Evolutionary conservation across 495 filamentous ascomycete species (phyloP), one percentile per base, ranked within the genome.

Genomic region (Letharia lupina): DNA sequence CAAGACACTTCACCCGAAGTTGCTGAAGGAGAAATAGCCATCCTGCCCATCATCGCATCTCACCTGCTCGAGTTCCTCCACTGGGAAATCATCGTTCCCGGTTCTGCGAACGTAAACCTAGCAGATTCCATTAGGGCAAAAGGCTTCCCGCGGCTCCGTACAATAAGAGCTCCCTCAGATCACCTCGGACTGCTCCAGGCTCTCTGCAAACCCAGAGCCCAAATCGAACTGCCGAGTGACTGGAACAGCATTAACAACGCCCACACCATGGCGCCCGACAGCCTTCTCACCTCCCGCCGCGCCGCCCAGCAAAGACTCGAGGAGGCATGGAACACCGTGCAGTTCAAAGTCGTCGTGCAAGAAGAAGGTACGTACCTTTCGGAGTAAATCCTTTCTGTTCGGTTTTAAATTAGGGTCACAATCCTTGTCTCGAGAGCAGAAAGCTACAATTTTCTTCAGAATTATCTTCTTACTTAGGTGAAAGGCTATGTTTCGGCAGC

Each of bases 91-190:
- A 83, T 87, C 1, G 41, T 70, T 3, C 72, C 74, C 57, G 74
- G 82, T 13, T 76, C 78, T 28, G 89, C 91, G 13, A 91, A 91
- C 65, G 80, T 76, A 9, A 85, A 91, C 64, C 82, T 96, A 45
- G 89, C 90, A 20, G 82, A 82, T 66, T 87, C 87, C 60, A 93
- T 96, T 62, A 75, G 79, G 4, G 81, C 82, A 20, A 79, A 77
- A 15, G 88, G 88, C 7, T 93, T 96, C 70, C 92, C 92, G 0
- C 73, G 79, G 3, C 79, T 96, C 5, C 81, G 82, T 57, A 77
- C 77, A 4, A 74, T 96, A 18, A 85, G 91, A 54, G 84, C 88
- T 11, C 90, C 90, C 9, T 85, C 84, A 59, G 90, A 93, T 70
- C 83, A 88, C 44, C 84, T 92, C 31, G 90, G 88, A 28, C 76